These are phyloP conservation scores for Pseudopediastrum boryanum DNA, from an alignment of 139 green algal genomes.

Conservation along the genomic window DNA sequence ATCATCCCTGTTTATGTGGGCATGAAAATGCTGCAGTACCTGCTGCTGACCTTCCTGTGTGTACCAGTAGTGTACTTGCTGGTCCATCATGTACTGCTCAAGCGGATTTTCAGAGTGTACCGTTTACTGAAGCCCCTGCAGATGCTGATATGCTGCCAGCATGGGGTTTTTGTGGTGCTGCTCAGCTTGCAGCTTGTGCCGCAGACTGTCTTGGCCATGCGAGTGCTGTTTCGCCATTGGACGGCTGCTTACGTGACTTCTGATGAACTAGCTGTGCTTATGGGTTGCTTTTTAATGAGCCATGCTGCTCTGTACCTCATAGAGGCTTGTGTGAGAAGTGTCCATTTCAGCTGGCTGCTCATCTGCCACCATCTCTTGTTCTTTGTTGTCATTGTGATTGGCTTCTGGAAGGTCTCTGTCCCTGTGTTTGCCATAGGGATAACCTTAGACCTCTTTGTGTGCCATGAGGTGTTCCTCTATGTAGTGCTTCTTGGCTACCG, in stretches of 20 bases:
- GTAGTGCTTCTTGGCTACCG: constrained; percentile 18
- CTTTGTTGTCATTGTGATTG: constrained; percentile 1
- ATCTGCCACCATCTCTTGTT: constrained; percentile 9
- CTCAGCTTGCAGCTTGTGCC: constrained; percentile 1
- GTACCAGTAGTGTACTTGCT: neutral
- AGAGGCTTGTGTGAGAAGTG: neutral
- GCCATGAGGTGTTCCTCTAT: constrained; percentile 17
- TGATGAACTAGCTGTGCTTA: neutral
- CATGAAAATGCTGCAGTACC: neutral
- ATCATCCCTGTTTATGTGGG: no score
- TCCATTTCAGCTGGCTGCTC: constrained; percentile 12
- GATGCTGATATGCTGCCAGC: constrained; percentile 13
- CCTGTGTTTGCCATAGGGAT: neutral
- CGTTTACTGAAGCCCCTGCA: neutral
- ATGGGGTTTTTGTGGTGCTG: constrained; percentile 3
- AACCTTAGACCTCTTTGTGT: constrained; percentile 9
- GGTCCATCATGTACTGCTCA: constrained; percentile 1
- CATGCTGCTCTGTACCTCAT: neutral
- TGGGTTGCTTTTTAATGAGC: neutral
- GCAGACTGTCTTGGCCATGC: neutral
- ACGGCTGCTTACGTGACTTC: neutral
- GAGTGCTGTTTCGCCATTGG: constrained; percentile 3
- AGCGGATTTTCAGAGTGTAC: neutral
- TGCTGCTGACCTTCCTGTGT: neutral
- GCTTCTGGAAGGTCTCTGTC: constrained; percentile 5